Conservation (phyloP, 2,329 filamentous ascomycete genomes). For the Ophiostoma himal-ulmi region DNA sequence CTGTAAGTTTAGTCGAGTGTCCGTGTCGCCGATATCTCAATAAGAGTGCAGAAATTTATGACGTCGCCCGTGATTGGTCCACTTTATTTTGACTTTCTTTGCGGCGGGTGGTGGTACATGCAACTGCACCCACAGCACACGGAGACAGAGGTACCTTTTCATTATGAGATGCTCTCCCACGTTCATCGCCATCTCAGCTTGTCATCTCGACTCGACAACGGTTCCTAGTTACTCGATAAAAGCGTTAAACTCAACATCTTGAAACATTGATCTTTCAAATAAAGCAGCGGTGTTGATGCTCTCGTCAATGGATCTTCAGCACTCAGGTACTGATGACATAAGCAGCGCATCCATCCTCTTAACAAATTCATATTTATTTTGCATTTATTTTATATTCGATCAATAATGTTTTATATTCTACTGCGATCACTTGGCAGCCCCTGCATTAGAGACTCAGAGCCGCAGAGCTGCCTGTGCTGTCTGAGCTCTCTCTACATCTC, state of each 20-base stretch:
- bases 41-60: constrained; percentile 21
- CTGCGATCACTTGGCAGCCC: background rate
- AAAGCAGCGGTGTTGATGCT: background rate
- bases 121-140: background rate
- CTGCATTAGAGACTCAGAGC: background rate
- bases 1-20: background rate
- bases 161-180: background rate
- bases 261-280: too few species aligned
- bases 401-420: background rate
- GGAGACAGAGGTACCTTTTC: background rate
- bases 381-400: background rate
- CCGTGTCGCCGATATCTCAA: background rate
- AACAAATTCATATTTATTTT: background rate
- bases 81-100: background rate
- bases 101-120: background rate
- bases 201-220: background rate
- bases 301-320: background rate
- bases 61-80: constrained; percentile 22
- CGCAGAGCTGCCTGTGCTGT: background rate
- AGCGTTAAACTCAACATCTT: too few species aligned
- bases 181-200: background rate
- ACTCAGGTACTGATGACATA: background rate
- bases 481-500: background rate
- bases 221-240: background rate
- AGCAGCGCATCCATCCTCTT: background rate